Conservation (phyloP, 805 yeast genomes). For the Grigorovia humatica region DNA sequence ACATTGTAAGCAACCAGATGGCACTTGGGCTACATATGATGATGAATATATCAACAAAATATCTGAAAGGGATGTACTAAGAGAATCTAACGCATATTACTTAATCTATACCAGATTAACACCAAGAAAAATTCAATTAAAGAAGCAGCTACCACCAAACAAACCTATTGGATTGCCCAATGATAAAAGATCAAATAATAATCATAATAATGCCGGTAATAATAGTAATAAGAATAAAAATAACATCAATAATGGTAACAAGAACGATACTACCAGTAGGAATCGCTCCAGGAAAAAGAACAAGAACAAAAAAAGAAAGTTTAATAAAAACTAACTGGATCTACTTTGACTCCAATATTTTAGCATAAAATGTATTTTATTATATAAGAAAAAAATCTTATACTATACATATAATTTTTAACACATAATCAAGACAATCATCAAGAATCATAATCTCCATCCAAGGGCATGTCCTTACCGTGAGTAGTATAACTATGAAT, state of each 20-base stretch:
- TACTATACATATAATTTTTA: not conserved
- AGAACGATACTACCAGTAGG: slow-evolving; percentile 2
- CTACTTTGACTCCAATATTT: not conserved
- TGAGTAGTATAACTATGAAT: not conserved
- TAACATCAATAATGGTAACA: not conserved
- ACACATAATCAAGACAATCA: not conserved
- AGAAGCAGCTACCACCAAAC: slow-evolving; percentile 4
- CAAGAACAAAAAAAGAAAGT: slow-evolving; percentile 23
- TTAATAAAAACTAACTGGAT: slow-evolving; percentile 9
- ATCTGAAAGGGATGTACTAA: slow-evolving; percentile 60
- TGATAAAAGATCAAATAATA: slow-evolving; percentile 1
- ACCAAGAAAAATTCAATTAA: slow-evolving; percentile 34
- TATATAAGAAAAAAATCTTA: not conserved
- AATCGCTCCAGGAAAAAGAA: slow-evolving; percentile 17
- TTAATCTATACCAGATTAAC: slow-evolving; percentile 73
- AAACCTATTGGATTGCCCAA: slow-evolving; percentile 13
- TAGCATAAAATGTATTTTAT: not conserved
- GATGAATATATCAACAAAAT: slow-evolving; percentile 78
- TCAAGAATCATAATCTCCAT: not conserved
- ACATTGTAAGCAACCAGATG: slow-evolving; percentile 85
- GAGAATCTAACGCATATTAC: slow-evolving; percentile 85
- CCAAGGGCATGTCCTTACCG: not conserved
- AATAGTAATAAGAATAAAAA: not conserved
- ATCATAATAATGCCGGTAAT: not conserved
- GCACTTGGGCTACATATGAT: slow-evolving; percentile 87